Evolutionary conservation across 2,329 filamentous ascomycete genomes (phyloP).

Genomic region (Zelopaecilomyces penicillatus): DNA sequence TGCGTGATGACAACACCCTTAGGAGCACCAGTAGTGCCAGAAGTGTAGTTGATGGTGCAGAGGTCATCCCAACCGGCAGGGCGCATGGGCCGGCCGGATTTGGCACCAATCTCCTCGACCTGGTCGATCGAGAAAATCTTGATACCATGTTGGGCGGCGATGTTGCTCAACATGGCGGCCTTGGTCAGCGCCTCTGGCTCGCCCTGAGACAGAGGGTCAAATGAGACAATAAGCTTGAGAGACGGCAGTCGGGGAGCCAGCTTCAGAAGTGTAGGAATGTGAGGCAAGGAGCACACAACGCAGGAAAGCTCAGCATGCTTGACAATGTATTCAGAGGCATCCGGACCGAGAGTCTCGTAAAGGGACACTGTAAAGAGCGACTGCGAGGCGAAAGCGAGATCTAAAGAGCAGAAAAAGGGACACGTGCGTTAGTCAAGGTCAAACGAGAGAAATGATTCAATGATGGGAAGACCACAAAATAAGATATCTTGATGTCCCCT

Average conservation of each 20-base stretch:
- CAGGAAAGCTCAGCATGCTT: conserved; percentile 74
- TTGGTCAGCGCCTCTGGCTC: conserved; percentile 75
- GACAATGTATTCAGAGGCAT: conserved; percentile 90
- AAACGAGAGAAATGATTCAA: no score
- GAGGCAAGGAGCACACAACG: conserved; percentile 70
- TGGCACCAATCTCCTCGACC: conserved; percentile 72
- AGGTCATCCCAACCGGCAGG: conserved; percentile 67
- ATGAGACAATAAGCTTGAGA: conserved; percentile 78
- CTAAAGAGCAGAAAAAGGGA: conserved; percentile 31
- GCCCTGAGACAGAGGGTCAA: conserved; percentile 74
- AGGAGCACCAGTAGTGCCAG: conserved; percentile 72
- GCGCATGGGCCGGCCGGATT: conserved; percentile 60
- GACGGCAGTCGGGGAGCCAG: conserved; percentile 66
- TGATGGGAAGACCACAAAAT: no score
- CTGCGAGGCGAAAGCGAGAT: conserved; percentile 81
- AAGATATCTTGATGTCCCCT: no score
- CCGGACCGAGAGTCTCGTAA: conserved; percentile 90
- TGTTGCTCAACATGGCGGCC: conserved; percentile 62
- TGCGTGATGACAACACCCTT: conserved; percentile 84
- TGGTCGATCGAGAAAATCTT: conserved; percentile 70
- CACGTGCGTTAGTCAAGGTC: background rate
- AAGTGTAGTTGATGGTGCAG: conserved; percentile 87
- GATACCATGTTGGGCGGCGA: conserved; percentile 68
- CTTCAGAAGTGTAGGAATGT: conserved; percentile 75
- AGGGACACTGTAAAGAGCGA: conserved; percentile 84